Evolutionary conservation across 371 early-diverging fungal species (phyloP).

Genomic region (Funneliformis caledonium): DNA sequence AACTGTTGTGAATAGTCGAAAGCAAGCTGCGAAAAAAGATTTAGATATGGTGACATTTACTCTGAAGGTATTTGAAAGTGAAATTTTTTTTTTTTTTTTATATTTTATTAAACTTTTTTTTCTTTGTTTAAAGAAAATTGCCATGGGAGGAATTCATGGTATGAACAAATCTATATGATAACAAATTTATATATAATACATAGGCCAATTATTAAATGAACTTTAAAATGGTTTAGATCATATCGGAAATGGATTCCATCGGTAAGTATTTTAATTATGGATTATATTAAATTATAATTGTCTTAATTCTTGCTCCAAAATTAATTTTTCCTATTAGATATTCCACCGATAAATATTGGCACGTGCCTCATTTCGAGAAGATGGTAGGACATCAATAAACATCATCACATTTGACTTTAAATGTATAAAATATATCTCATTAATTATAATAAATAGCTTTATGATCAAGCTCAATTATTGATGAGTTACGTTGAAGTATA

Average conservation of each 20-base stretch:
- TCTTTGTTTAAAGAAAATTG: constrained; percentile 49
- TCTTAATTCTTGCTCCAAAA: background rate
- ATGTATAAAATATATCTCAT: background rate
- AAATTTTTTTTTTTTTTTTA: background rate
- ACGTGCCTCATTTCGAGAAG: constrained; percentile 69
- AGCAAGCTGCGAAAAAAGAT: constrained; percentile 50
- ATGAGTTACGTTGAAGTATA: constrained; percentile 55
- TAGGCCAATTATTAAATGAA: background rate
- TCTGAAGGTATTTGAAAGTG: constrained; percentile 47
- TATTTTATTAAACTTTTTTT: background rate
- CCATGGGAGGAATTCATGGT: constrained; percentile 69
- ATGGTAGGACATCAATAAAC: constrained; percentile 43
- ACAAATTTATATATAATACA: background rate
- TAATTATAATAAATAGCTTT: constrained; percentile 50
- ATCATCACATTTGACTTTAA: background rate
- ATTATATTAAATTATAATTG: background rate
- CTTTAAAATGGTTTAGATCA: constrained; percentile 52
- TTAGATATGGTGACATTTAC: constrained; percentile 65
- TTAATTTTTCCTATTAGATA: constrained; percentile 24
- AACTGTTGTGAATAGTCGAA: constrained; percentile 41
- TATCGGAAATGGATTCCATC: constrained; percentile 65
- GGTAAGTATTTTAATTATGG: constrained; percentile 45
- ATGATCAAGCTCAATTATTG: constrained; percentile 72
- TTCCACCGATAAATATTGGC: constrained; percentile 44
- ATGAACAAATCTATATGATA: constrained; percentile 26